Percentiles rank a stretch among this genome's conserved stretches.
These are phyloP conservation scores for Diaporthe ilicicola DNA, from an alignment of 2,329 filamentous ascomycete species.

Conservation along the genomic window DNA sequence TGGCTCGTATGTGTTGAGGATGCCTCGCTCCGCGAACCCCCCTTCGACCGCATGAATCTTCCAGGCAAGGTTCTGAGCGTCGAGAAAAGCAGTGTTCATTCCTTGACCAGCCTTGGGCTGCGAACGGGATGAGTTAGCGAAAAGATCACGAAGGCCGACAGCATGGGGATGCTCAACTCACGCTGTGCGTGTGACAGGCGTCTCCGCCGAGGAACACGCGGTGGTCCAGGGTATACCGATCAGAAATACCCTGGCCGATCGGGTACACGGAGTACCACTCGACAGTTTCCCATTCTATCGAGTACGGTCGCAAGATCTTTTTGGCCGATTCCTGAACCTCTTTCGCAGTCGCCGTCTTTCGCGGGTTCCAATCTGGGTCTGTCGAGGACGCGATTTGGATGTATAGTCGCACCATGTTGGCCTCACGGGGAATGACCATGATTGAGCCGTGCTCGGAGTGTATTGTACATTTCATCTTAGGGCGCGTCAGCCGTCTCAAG, in stretches of 20 bases:
- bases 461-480: constrained; percentile 76
- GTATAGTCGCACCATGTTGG: constrained; percentile 74
- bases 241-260: constrained; percentile 77
- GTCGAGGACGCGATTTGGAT: constrained; percentile 73
- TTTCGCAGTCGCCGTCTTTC: constrained; percentile 68
- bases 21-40: constrained; percentile 77
- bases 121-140: constrained; percentile 39
- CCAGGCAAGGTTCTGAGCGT: constrained; percentile 92
- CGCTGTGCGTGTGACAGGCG: constrained; percentile 81
- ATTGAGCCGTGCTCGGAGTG: constrained; percentile 79
- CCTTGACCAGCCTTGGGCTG: constrained; percentile 80
- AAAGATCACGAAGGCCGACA: too few species aligned
- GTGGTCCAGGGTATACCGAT: constrained; percentile 72
- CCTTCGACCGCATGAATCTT: constrained; percentile 92
- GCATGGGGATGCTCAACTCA: too few species aligned
- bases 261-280: constrained; percentile 83
- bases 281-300: constrained; percentile 71
- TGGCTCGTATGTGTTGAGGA: constrained; percentile 85
- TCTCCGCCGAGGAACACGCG: constrained; percentile 80
- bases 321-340: constrained; percentile 73
- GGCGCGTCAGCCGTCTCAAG: neutral
- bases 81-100: constrained; percentile 82
- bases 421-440: constrained; percentile 80
- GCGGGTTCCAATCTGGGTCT: constrained; percentile 67
- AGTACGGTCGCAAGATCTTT: constrained; percentile 72